Conservation (phyloP, 2,329 filamentous ascomycete genomes). For the Microsporum audouinii region DNA sequence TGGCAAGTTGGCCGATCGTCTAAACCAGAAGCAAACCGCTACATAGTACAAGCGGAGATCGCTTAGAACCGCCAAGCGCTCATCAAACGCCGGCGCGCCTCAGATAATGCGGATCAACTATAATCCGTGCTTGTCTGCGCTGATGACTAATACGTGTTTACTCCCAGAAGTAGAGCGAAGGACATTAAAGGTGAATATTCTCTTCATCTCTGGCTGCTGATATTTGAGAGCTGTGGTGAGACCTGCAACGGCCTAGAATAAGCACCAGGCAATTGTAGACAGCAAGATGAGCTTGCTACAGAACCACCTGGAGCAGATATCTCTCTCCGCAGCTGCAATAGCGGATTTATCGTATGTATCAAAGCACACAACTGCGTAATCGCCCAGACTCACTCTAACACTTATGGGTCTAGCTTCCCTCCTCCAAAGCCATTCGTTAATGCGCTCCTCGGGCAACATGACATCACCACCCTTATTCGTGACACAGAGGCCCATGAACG, state of each 20-base stretch:
- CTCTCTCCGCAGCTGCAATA: constrained; percentile 64
- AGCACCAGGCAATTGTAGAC: neutral
- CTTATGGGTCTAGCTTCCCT: constrained; percentile 46
- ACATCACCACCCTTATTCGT: constrained; percentile 88
- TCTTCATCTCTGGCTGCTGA: neutral
- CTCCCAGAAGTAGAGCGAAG: too few relatives aligned
- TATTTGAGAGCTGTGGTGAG: neutral
- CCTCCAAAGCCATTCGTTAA: constrained; percentile 92
- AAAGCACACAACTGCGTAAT: neutral
- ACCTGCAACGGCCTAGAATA: neutral
- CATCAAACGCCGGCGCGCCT: too few relatives aligned
- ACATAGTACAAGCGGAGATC: too few relatives aligned
- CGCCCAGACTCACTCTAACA: neutral
- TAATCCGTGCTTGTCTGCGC: too few relatives aligned
- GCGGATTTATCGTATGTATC: constrained; percentile 56
- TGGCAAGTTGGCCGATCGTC: too few relatives aligned
- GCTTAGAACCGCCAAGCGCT: too few relatives aligned
- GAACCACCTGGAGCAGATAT: constrained; percentile 65
- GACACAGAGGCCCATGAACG: constrained; percentile 92
- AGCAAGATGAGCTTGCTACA: constrained; percentile 54
- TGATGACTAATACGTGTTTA: too few relatives aligned
- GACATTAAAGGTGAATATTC: too few relatives aligned
- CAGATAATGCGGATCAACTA: too few relatives aligned
- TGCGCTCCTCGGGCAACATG: constrained; percentile 72
- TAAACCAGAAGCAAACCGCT: too few relatives aligned